phyloP scores from a whole-genome alignment of 306 rosid genomes.

The Lathyrus oleraceus region DNA sequence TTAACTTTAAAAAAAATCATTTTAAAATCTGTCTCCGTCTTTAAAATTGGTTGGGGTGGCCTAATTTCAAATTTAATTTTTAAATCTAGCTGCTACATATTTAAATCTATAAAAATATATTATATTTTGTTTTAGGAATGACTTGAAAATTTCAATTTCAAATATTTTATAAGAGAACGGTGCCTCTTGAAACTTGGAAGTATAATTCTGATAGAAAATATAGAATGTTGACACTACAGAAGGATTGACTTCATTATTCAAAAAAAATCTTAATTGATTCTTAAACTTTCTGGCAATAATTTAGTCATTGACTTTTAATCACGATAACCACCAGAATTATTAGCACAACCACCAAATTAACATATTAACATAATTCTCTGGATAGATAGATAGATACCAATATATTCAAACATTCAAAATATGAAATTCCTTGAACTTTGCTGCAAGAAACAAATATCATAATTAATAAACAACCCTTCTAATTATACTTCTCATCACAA shows the following conservation, averaged over 20 bases:
- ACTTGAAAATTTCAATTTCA: too few relatives aligned
- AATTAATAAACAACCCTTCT: neutral
- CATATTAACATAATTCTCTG: neutral
- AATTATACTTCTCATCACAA: neutral
- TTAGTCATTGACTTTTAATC: neutral
- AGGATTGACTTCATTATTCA: neutral
- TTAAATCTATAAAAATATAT: too few relatives aligned
- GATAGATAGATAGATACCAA: neutral
- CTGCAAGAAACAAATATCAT: neutral
- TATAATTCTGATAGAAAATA: neutral
- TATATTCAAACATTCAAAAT: neutral
- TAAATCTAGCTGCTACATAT: too few relatives aligned
- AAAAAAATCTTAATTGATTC: neutral
- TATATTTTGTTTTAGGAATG: too few relatives aligned
- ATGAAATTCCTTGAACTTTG: neutral
- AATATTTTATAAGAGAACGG: too few relatives aligned
- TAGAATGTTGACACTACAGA: neutral
- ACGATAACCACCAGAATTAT: conserved; percentile 7
- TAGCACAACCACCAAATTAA: conserved; percentile 1
- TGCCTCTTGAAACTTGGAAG: neutral
- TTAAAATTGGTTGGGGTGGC: too few relatives aligned
- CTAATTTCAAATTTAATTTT: too few relatives aligned
- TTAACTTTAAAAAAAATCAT: too few relatives aligned
- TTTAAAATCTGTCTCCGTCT: too few relatives aligned
- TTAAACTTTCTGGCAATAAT: neutral